phyloP scores from a whole-genome alignment of 2,329 filamentous ascomycete genomes.

The Bipolaris sorokiniana region DNA sequence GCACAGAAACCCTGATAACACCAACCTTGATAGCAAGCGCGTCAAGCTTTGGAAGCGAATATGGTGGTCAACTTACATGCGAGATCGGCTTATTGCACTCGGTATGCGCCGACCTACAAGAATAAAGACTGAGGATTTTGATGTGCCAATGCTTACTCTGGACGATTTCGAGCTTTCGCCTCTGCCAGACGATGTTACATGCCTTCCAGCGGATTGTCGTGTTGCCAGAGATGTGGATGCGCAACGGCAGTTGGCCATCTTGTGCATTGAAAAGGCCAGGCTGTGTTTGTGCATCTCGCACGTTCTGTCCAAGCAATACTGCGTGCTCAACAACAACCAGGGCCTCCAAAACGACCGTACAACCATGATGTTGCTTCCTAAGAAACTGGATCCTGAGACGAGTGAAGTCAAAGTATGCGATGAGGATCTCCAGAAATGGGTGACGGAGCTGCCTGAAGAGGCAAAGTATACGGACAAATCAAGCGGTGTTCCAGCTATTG shows the following conservation, averaged over 20 bases:
- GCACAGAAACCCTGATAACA: slow-evolving; percentile 82
- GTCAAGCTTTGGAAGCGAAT: slow-evolving; percentile 92
- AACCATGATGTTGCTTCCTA: slow-evolving; percentile 88
- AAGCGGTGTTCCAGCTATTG: slow-evolving; percentile 62
- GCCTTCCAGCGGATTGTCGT: slow-evolving; percentile 73
- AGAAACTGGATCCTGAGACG: slow-evolving; percentile 82
- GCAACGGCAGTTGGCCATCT: slow-evolving; percentile 78
- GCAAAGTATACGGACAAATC: slow-evolving; percentile 72
- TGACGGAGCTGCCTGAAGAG: slow-evolving; percentile 70
- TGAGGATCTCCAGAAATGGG: slow-evolving; percentile 78
- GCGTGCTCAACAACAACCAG: slow-evolving; percentile 83
- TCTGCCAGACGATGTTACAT: slow-evolving; percentile 70
- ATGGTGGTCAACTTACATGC: slow-evolving; percentile 98
- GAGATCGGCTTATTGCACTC: slow-evolving; percentile 87
- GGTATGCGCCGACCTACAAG: slow-evolving; percentile 92
- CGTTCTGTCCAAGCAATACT: slow-evolving; percentile 90
- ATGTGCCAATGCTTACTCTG: slow-evolving; percentile 86
- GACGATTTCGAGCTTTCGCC: slow-evolving; percentile 81
- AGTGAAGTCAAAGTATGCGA: slow-evolving; percentile 82
- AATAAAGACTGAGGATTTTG: slow-evolving; percentile 91
- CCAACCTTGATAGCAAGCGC: slow-evolving; percentile 73
- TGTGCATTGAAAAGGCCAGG: slow-evolving; percentile 92
- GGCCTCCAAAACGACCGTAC: slow-evolving; percentile 71
- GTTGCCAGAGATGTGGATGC: slow-evolving; percentile 72
- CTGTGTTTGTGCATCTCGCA: slow-evolving; percentile 88